Percentiles rank a stretch among this genome's conserved stretches.
These are phyloP conservation scores for Myriosclerotinia duriaeana DNA, from an alignment of 2,329 filamentous ascomycete genomes.

Conservation along the genomic window DNA sequence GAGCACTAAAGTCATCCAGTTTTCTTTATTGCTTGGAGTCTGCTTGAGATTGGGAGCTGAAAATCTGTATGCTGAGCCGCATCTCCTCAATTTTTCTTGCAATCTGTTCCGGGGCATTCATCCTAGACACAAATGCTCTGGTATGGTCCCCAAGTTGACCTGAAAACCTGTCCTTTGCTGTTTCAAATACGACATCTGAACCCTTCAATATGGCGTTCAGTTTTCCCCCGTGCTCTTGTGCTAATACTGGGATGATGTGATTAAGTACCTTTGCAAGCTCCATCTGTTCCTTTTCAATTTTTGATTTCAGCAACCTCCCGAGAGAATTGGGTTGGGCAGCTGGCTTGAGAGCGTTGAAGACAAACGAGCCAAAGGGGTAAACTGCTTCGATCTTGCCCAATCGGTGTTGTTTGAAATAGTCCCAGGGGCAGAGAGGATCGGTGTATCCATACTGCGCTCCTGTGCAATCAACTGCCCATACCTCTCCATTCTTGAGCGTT, in stretches of 20 bases:
- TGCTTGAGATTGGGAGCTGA: neutral
- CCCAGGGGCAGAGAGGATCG: neutral
- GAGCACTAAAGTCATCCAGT: neutral
- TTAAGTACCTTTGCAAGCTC: neutral
- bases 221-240: neutral
- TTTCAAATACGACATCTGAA: neutral
- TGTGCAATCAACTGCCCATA: neutral
- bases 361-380: neutral
- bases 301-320: neutral
- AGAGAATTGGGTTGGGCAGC: neutral
- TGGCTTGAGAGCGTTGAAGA: neutral
- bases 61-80: neutral
- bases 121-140: neutral
- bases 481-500: conserved; percentile 1
- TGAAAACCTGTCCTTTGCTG: neutral
- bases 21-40: neutral
- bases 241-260: conserved; percentile 2
- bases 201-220: neutral
- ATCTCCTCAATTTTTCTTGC: neutral
- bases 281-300: neutral
- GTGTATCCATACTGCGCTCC: neutral
- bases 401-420: neutral
- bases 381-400: neutral
- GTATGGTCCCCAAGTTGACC: neutral
- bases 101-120: neutral